Evolutionary conservation across 116 monocot species (phyloP), one percentile per base, ranked within the genome.

Genomic region (Posidonia oceanica): DNA sequence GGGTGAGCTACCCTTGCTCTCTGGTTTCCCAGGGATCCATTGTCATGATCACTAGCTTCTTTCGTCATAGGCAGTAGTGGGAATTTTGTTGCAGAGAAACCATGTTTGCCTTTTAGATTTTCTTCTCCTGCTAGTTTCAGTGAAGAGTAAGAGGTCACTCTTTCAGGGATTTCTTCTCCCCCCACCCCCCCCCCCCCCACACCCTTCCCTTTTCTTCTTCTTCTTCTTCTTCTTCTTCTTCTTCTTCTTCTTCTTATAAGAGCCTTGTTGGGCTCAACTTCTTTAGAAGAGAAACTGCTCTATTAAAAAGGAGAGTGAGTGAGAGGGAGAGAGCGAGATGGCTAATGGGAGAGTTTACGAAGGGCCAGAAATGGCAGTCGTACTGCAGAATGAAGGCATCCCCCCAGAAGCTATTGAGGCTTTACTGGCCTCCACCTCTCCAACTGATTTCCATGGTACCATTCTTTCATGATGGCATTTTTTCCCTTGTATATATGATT

Each of bases 31-130:
- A 77, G 60, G 77, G 70, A 56, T 73, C 84, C 39, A 70, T 80
- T 16, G 64, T 77, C 59, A 80, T 78, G 85, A 79, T 72, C 78
- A 88, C 83, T 55, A 85, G 85, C 80, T 78, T 80, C 74, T 85
- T 85, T 60, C 78, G 82, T 56, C 84, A 88, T 73, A 88, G 80
- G 77, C 70, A 72, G 37, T 77, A 71, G 68, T 66, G 55, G 12
- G n/a, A 17, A 58, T n/a, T 1, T 12, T 52, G n/a, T n/a, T 21
- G 51, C 15, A 18, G 48, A 12, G 48, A 48, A 1, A 10, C 12
- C 48, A 48, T 48, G 21, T 7, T 18, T 58, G 58, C 37, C 65
- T 65, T 65, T 5, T 16, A 18, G 65, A 41, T 40, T 11, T 65
- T 41, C n/a, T 65, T n/a, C 41, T 55, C 20, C 48, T 67, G 18